Evolutionary conservation across 1,139 yeast species (phyloP), one percentile per base, ranked within the genome.

Genomic region (Pichia sp.): DNA sequence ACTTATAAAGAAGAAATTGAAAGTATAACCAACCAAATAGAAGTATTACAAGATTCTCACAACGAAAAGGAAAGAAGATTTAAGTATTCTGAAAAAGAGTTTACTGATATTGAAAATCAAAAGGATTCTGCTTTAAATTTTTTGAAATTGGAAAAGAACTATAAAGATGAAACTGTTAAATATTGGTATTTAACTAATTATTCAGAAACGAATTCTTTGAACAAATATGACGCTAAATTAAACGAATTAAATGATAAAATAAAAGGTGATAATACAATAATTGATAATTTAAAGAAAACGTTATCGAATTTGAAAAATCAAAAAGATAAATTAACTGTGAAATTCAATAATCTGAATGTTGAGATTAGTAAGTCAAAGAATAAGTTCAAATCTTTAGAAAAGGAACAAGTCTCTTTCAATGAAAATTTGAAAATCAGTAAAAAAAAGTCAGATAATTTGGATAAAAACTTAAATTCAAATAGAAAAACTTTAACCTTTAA

Each of bases 11-110:
- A 71, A 36, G 65, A 79, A 35, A 88, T 93, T 45, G 96, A 86
- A 55, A 76, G 76, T 24, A 71, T 79, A 23, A 65, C 75, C 36
- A 57, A 65, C 3, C 69, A 76, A 50, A 76, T 86, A 10, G 63
- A 59, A 11, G 50, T 44, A 24, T 63, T 87, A 45, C 88, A 88
- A 55, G 95, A 84, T 33, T 69, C 78, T 8, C 88, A 95, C 56
- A 66, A 77, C 28, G 95, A 87, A 54, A 89, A 88, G 57, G 87
- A 86, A 47, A 77, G 74, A 45, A 73, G 96, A 48, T 80, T 86
- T 54, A 81, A 78, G 45, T 71, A 87, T 51, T 95, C 88, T 4
- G 85, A 80, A 49, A 78, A 78, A 50, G 96, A 89, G 50, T 78
- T 84, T 48, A 70, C 71, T 16, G 72, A 75, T 37, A 63, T 91